Evolutionary conservation across 179 eudicot species (phyloP), one percentile per base, ranked within the genome.

Genomic region (Beta macrorhiza): DNA sequence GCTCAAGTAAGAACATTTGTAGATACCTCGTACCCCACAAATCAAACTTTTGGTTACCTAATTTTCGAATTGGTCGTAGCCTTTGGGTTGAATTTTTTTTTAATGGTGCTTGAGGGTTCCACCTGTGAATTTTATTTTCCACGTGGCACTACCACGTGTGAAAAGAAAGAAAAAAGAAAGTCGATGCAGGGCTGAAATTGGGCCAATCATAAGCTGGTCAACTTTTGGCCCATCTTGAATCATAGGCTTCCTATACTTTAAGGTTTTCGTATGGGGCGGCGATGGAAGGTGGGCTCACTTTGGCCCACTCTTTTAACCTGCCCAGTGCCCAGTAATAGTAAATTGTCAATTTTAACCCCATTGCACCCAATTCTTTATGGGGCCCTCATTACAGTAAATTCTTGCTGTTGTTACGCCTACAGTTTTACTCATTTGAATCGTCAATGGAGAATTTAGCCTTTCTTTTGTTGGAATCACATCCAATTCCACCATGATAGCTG

Each of bases 251-350:
- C 44, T 53, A 37, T 14, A 49, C 22, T 65, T 7, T 17, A n/a
- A 53, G 57, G 55, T 7, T 37, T 59, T 44, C 59, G 6, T 15
- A 47, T 29, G 19, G 85, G 82, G 77, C 68, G 49, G 77, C 77
- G 37, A 10, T 20, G 3, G 55, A 15, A 59, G 14, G 63, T 74
- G 78, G 81, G 81, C 74, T 57, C 65, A 63, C 42, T 0, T 29
- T 14, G 86, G 83, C 83, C 81, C 81, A 72, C 86, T 1, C 81
- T 77, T 56, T 53, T 52, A 32, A 81, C 84, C 83, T 77, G 69
- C 83, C 45, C 45, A 22, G n/a, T 77, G 69, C 83, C 45, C 45
- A 22, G n/a, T n/a, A 62, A 22, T 59, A 82, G 78, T 61, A 72
- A 17, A 51, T 10, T 70, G 61, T 67, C 5, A 2, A 67, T 3